Evolutionary conservation across 352 stramenopile genomes (phyloP).

Genomic region (Globisporangium recalcitrans): DNA sequence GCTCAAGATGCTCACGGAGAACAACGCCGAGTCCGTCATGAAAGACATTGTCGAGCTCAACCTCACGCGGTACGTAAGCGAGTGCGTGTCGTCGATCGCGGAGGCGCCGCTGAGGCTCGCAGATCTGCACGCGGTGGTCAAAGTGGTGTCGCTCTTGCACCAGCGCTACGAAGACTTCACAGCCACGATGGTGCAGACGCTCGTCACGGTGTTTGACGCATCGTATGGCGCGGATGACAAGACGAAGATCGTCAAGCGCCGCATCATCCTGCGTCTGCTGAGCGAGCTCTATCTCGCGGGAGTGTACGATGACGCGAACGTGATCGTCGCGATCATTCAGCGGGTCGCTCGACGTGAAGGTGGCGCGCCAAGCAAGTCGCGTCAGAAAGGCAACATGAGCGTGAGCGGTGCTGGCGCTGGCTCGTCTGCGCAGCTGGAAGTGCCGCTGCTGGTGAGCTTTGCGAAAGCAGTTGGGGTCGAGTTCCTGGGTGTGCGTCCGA

Average conservation of each 20-base stretch:
- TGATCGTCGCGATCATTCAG: conserved; percentile 82
- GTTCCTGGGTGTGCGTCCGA: conserved; percentile 67
- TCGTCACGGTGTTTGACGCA: conserved; percentile 54
- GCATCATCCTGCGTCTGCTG: conserved; percentile 74
- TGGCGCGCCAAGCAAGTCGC: conserved; percentile 32
- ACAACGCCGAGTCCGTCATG: conserved; percentile 61
- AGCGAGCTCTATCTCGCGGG: conserved; percentile 79
- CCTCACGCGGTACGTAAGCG: conserved; percentile 93
- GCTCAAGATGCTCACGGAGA: conserved; percentile 80
- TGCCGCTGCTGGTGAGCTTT: conserved; percentile 92
- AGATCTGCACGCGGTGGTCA: conserved; percentile 84
- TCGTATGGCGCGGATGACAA: conserved; percentile 65
- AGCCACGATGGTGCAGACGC: conserved; percentile 39
- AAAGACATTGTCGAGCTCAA: conserved; percentile 90
- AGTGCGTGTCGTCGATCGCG: conserved; percentile 87
- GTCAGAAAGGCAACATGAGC: conserved; percentile 40
- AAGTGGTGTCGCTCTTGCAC: conserved; percentile 88
- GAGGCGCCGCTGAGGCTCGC: conserved; percentile 83
- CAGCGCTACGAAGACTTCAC: conserved; percentile 90
- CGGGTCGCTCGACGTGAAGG: conserved; percentile 53
- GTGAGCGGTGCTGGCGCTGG: conserved; percentile 5
- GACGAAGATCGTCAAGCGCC: conserved; percentile 65
- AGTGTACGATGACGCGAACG: conserved; percentile 66
- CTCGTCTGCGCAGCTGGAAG: conserved; percentile 71
- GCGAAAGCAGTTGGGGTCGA: conserved; percentile 90